Evolutionary conservation across 495 filamentous ascomycete species (phyloP), one percentile per base, ranked within the genome.

Genomic region (Neurospora tetraspora): DNA sequence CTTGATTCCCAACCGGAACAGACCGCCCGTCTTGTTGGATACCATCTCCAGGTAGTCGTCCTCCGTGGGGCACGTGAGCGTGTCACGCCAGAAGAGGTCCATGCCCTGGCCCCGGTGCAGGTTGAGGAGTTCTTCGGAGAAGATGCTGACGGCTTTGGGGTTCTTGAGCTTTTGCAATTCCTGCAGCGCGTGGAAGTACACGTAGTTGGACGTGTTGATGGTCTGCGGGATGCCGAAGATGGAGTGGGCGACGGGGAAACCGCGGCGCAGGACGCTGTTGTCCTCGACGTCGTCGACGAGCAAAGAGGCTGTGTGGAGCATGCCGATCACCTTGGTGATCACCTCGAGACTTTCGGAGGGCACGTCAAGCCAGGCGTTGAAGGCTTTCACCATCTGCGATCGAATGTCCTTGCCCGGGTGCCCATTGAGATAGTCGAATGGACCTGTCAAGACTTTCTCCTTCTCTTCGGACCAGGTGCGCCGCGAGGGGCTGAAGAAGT

Each of bases 31-130:
- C 82, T 99, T 98, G 83, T 98, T 98, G 75, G 90, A 90, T 53
- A 99, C 96, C 96, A 99, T 99, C 81, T 98, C 95, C 18, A 99
- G 88, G 82, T 99, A 99, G 78, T 98, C 95, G 74, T 97, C 94
- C 82, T 98, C 95, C 65, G 88, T 94, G 37, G 96, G 96, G 80
- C 94, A 97, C 39, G 90, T 97, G 69, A 98, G 85, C 7, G 93
- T 94, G 82, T 98, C 96, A 14, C 96, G 88, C 96, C 96, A 99
- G 85, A 92, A 97, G 70, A 99, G 87, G 78, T 99, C 96, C 92
- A 98, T 96, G 45, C 96, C 96, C 78, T 99, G 96, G 12, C 96
- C 96, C 39, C 94, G 88, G 82, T 99, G 96, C 27, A 99, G 89
- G 80, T 99, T 97, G 43, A 97, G 80, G 34, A 98, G 85, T 80